Conservation (phyloP, 768 basidiomycete genomes). For the Lactifluus subvellereus region DNA sequence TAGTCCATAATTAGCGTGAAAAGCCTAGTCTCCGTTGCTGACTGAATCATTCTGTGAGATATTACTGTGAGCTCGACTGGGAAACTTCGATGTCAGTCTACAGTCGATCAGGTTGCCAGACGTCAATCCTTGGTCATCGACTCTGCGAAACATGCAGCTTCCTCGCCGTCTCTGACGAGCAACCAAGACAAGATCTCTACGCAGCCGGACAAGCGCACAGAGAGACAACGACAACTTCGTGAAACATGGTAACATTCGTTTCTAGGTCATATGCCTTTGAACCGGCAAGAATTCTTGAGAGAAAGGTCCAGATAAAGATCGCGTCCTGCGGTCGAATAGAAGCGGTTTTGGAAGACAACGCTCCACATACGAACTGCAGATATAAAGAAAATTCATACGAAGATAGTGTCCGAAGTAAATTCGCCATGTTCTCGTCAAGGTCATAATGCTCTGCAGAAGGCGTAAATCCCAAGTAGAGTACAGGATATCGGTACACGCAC, state of each 20-base stretch:
- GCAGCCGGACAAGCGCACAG: conserved; percentile 64
- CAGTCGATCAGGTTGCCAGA: too few species aligned
- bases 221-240: conserved; percentile 48
- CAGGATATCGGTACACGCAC: background rate
- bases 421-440: conserved; percentile 23
- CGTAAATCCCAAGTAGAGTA: background rate
- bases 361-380: conserved; percentile 23
- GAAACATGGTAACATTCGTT: conserved; percentile 50
- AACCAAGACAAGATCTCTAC: conserved; percentile 60
- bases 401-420: conserved; percentile 18
- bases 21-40: background rate
- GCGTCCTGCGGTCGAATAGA: conserved; percentile 53
- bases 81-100: background rate
- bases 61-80: background rate
- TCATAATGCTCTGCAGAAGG: conserved; percentile 1
- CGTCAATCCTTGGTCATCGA: background rate
- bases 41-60: background rate
- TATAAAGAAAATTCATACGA: conserved; percentile 18
- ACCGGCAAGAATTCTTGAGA: conserved; percentile 49
- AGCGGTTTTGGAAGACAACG: conserved; percentile 40
- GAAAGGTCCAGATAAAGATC: conserved; percentile 53
- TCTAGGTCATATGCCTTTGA: conserved; percentile 47
- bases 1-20: background rate
- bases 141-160: too few species aligned
- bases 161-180: too few species aligned